Percentiles rank a stretch among this genome's conserved stretches.
These are phyloP conservation scores for Arthroderma sp. DNA, from an alignment of 2,329 filamentous ascomycete species.

Conservation along the genomic window DNA sequence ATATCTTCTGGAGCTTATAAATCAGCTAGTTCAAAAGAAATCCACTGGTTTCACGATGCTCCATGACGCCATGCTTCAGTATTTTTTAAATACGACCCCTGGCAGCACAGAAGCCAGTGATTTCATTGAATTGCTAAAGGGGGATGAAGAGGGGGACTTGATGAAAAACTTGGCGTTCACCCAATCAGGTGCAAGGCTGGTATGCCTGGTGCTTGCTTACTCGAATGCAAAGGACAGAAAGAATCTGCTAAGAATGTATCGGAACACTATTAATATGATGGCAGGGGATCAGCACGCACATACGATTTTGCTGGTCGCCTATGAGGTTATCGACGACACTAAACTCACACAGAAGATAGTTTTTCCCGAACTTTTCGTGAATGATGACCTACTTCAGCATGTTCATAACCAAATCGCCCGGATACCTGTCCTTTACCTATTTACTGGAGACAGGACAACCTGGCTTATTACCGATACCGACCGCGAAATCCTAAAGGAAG, in stretches of 20 bases:
- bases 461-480: conserved; percentile 53
- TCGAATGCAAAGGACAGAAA: conserved; percentile 88
- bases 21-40: conserved; percentile 88
- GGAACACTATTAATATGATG: conserved; percentile 77
- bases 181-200: conserved; percentile 68
- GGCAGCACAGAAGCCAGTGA: conserved; percentile 73
- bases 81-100: conserved; percentile 66
- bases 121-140: conserved; percentile 81
- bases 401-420: conserved; percentile 38
- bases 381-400: conserved; percentile 37
- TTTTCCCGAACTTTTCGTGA: conserved; percentile 71
- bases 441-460: conserved; percentile 49
- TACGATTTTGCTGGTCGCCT: conserved; percentile 67
- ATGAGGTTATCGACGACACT: conserved; percentile 90
- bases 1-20: conserved; percentile 73
- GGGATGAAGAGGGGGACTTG: conserved; percentile 78
- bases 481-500: conserved; percentile 58
- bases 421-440: conserved; percentile 64
- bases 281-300: conserved; percentile 69
- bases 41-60: conserved; percentile 94
- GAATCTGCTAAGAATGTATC: conserved; percentile 74
- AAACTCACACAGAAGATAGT: conserved; percentile 75
- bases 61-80: conserved; percentile 96
- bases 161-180: conserved; percentile 96
- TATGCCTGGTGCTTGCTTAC: conserved; percentile 69